Conservation (phyloP, 768 basidiomycete genomes). For the Mycena rebaudengoi region DNA sequence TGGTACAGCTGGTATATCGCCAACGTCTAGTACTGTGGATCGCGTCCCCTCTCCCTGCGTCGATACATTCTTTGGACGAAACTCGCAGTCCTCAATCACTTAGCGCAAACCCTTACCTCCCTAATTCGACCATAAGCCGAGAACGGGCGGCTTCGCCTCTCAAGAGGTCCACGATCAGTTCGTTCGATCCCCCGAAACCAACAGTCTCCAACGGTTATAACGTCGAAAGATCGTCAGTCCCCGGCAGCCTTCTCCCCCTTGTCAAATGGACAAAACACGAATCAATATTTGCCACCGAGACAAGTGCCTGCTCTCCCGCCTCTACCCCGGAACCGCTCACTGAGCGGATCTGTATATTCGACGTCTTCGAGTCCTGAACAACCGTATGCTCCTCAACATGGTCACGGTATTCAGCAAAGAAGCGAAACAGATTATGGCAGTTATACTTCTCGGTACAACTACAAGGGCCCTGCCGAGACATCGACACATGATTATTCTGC, state of each 20-base stretch:
- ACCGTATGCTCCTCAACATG: constrained; percentile 43
- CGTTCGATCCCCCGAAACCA: constrained; percentile 23
- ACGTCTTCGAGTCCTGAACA: constrained; percentile 44
- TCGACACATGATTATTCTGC: constrained; percentile 26
- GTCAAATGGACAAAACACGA: constrained; percentile 31
- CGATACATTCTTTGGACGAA: constrained; percentile 37
- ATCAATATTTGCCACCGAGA: constrained; percentile 22
- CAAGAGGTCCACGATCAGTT: constrained; percentile 9
- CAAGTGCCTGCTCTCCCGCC: not conserved
- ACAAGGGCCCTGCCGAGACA: constrained; percentile 22
- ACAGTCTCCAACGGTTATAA: constrained; percentile 17
- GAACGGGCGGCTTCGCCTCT: constrained; percentile 45
- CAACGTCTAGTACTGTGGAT: not conserved
- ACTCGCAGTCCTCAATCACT: constrained; percentile 20
- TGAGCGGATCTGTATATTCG: constrained; percentile 22
- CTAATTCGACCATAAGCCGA: constrained; percentile 37
- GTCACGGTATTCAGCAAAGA: constrained; percentile 28
- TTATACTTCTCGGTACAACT: constrained; percentile 38
- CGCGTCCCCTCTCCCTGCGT: constrained; percentile 20
- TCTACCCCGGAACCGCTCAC: constrained; percentile 19
- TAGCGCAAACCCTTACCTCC: constrained; percentile 43
- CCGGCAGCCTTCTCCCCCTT: not conserved
- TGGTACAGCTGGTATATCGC: not conserved
- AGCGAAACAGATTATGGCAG: constrained; percentile 37
- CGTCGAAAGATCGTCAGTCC: not conserved